A percentile compares a stretch with the other conserved stretches of the same genome.
These are phyloP conservation scores for Triticum aestivum DNA, from an alignment of 176 grass and related monocot species.

Conservation along the genomic window IWGSC_CS_RefSeq_v2.1 NC_057803.1:531642754-531643253, in stretches of 20 bases:
- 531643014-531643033: neutral
- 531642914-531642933: too few relatives aligned
- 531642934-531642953: too few relatives aligned
- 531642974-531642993: neutral
- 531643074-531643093: neutral
- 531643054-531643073: neutral
- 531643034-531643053: neutral
- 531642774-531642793: too few relatives aligned
- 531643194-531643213: neutral
- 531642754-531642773: too few relatives aligned
- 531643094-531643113: constrained; percentile 1
- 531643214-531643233: neutral
- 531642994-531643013: constrained; percentile 3
- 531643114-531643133: neutral
- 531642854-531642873: too few relatives aligned
- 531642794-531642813: too few relatives aligned
- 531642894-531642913: too few relatives aligned
- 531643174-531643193: neutral
- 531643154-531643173: neutral
- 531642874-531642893: too few relatives aligned
- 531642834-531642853: too few relatives aligned
- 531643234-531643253: too few relatives aligned
- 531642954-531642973: too few relatives aligned
- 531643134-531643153: neutral
- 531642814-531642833: too few relatives aligned